Base-by-base conservation (phyloP, 1,284 basidiomycete species). In the Sanguinoderma infundibulare region DNA sequence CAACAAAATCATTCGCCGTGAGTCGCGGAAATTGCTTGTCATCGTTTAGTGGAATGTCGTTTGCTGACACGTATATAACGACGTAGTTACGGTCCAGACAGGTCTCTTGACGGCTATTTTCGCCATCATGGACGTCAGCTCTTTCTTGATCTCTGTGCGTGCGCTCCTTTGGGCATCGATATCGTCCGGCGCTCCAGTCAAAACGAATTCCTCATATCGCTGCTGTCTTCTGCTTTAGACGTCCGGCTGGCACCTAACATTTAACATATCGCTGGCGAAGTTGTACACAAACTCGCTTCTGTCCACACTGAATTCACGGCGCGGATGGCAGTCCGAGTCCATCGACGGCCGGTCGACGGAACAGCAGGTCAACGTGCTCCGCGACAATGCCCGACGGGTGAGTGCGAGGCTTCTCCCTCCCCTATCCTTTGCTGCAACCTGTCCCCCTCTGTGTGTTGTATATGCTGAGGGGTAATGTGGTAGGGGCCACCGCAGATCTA, bases 241-340 rank as follows among this genome's bases (percentile, higher is more conserved):
- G 6, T 44, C 49, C 20, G 8, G 35, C 30, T 68, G 67, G 39
- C 72, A 77, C 61, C 66, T 76, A 5, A 42, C 70, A 44, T 75
- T 74, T 38, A 70, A 69, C 22, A 58, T 73, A 47, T 60, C 73
- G 17, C 63, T 76, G n/a, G 63, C 70, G 35, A 75, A 76, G 57
- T 57, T 75, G 32, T 73, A 75, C 61, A 73, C 70, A 1, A 74
- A 74, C 55, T 75, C 73, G 10, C 60, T 74, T 26, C 53, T 76
- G 34, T 73, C 72, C 17, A 74, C 69, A 2, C 49, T 74, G 44
- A 72, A 74, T 60, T 59, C 74, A 10, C 73, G 74, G 14, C 36
- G 26, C 24, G 49, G 28, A 9, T 59, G 28, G 51, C 53, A 44
- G 50, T 39, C 34, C 49, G 20, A 49, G 46, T 34, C 30, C 17